Evolutionary conservation across 805 yeast genomes (phyloP), one percentile per base, ranked within the genome.

Genomic region (Ogataea trehalophila): DNA sequence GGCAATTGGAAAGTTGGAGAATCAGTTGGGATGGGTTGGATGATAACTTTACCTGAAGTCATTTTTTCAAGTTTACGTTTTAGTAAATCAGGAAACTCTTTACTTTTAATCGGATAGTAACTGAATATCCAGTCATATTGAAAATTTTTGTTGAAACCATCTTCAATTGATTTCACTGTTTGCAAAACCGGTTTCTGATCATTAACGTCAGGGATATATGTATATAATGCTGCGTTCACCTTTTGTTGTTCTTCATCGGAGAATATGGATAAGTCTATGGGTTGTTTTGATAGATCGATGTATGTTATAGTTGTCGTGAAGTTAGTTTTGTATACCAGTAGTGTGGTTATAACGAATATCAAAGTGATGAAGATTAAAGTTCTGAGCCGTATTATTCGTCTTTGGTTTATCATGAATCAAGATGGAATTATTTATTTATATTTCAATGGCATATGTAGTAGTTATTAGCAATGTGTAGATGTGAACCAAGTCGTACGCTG

Each of bases 51-150:
- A 39, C 97, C 97, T 34, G 89, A 77, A 6, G 80, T 80, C 60
- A 87, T 66, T 2, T 84, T 76, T 1, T 74, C 55, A 15, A 91
- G 80, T 13, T 76, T 70, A n/a, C 66, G 61, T 55, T 74, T 80
- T 62, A 89, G 85, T 51, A 83, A 85, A 1, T 81, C 83, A 22
- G 79, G 72, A 66, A 89, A 87, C 36, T 73, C 79, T 43, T 44
- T 41, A 18, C 45, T 46, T 6, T 47, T 44, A 3, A 51, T 44
- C 59, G 89, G 91, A 65, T 87, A 90, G 56, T 54, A 59, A 9
- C 87, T 73, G 62, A 91, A 90, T 15, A 88, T 87, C 96, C 97
- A 91, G 55, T 92, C 96, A 62, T 91, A 91, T 50, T 84, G 74
- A 68, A 70, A 86, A 42, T 81, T 72, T 11, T 68, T 61, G 70